These are phyloP conservation scores for Colletotrichum plurivorum DNA, from an alignment of 2,329 filamentous ascomycete genomes.

Conservation along the genomic window DNA sequence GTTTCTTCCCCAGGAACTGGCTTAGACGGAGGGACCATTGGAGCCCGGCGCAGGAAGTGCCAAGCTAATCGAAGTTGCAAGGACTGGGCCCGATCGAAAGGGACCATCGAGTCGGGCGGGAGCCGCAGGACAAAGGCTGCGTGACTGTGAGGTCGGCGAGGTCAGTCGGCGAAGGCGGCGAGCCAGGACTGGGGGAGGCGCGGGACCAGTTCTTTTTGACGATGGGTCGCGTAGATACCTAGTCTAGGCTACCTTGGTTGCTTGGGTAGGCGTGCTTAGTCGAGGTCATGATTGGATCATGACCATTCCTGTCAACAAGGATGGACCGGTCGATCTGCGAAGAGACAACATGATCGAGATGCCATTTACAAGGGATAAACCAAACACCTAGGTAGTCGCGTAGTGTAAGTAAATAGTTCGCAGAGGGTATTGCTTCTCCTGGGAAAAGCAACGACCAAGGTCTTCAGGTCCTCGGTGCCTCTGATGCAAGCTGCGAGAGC, in stretches of 20 bases:
- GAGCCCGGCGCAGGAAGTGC: neutral
- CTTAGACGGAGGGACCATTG: neutral
- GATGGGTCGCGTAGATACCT: neutral
- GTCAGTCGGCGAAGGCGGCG: slow-evolving; percentile 5
- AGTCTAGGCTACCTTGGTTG: neutral
- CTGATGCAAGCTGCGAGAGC: too few species aligned
- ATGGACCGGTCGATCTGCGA: slow-evolving; percentile 20
- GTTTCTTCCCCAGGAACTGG: neutral
- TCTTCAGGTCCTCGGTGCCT: too few species aligned
- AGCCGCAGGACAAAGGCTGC: slow-evolving; percentile 13
- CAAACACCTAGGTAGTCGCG: neutral
- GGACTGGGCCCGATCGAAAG: neutral
- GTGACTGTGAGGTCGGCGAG: slow-evolving; percentile 5
- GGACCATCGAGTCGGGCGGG: neutral
- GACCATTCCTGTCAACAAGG: neutral
- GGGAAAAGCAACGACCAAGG: too few species aligned
- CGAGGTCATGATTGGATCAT: slow-evolving; percentile 15
- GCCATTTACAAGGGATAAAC: slow-evolving; percentile 22
- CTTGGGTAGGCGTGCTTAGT: neutral
- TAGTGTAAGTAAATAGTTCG: neutral
- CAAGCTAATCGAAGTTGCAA: slow-evolving; percentile 7
- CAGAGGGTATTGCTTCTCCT: neutral
- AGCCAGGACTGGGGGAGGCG: neutral
- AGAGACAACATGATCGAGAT: slow-evolving; percentile 25
- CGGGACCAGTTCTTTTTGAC: neutral